Evolutionary conservation across 2,329 filamentous ascomycete species (phyloP).

Genomic region (Cladophialophora exuberans): DNA sequence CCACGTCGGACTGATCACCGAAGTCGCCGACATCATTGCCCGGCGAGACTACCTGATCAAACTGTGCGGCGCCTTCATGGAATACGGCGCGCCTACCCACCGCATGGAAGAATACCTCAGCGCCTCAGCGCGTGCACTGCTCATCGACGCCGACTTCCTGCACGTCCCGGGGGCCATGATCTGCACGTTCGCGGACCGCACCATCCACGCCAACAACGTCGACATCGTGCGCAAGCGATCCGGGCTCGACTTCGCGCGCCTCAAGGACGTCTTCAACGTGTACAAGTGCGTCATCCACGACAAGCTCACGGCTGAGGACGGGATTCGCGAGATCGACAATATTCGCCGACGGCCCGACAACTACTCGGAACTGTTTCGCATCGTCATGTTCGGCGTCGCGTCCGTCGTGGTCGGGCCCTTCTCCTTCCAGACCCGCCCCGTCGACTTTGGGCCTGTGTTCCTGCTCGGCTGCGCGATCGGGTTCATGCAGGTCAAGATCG

Average conservation of each 20-base stretch:
- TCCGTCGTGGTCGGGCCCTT: constrained; percentile 78
- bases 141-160: constrained; percentile 85
- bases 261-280: constrained; percentile 49
- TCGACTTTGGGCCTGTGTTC: constrained; percentile 81
- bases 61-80: constrained; percentile 84
- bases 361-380: constrained; percentile 56
- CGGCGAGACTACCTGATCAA: constrained; percentile 82
- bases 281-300: constrained; percentile 55
- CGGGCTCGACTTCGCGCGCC: constrained; percentile 47
- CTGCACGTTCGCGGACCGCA: constrained; percentile 72
- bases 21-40: constrained; percentile 71
- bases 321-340: constrained; percentile 45
- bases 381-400: constrained; percentile 74
- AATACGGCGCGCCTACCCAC: constrained; percentile 87
- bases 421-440: constrained; percentile 73
- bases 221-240: constrained; percentile 47
- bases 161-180: constrained; percentile 95
- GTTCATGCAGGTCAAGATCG: constrained; percentile 45
- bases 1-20: constrained; percentile 20
- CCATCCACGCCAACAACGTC: constrained; percentile 51
- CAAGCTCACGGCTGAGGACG: constrained; percentile 50
- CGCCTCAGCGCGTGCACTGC: constrained; percentile 82
- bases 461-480: constrained; percentile 71
- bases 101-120: constrained; percentile 87
- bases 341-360: constrained; percentile 64